phyloP scores from a whole-genome alignment of 1,284 basidiomycete species.

The Microbotryum lychnidis-dioicae region DNA sequence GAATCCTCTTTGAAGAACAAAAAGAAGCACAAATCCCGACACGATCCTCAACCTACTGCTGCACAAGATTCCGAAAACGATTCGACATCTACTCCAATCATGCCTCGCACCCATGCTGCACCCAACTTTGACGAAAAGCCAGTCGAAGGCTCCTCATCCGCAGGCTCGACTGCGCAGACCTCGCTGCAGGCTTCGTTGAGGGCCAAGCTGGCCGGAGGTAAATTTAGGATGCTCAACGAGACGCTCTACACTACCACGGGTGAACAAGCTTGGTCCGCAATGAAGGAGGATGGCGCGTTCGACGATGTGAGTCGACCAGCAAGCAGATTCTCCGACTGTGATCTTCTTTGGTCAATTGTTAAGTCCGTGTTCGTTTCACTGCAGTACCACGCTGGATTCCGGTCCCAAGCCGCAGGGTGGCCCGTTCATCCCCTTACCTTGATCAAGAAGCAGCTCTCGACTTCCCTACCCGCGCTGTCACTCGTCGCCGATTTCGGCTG shows the following conservation, averaged over 20 bases:
- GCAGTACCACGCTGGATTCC: slow-evolving; percentile 85
- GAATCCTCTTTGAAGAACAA: background rate
- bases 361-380: background rate
- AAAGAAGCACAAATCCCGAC: background rate
- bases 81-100: background rate
- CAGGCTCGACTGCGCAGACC: slow-evolving; percentile 7
- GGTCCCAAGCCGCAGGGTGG: slow-evolving; percentile 76
- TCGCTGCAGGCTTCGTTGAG: slow-evolving; percentile 26
- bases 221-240: slow-evolving; percentile 37
- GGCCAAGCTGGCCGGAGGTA: slow-evolving; percentile 35
- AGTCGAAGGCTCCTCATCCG: background rate
- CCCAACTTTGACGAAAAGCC: slow-evolving; percentile 1
- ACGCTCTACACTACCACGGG: slow-evolving; percentile 48
- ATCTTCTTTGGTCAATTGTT: no score
- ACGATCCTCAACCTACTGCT: background rate
- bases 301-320: slow-evolving; percentile 53
- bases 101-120: background rate
- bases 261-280: slow-evolving; percentile 62
- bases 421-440: slow-evolving; percentile 78
- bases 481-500: slow-evolving; percentile 91
- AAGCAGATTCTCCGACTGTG: no score
- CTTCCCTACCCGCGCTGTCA: slow-evolving; percentile 53
- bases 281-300: slow-evolving; percentile 67
- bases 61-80: background rate
- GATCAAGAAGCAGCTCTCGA: slow-evolving; percentile 55